phyloP scores from a whole-genome alignment of 108 stramenopile species.

The Conticribra weissflogii region DNA sequence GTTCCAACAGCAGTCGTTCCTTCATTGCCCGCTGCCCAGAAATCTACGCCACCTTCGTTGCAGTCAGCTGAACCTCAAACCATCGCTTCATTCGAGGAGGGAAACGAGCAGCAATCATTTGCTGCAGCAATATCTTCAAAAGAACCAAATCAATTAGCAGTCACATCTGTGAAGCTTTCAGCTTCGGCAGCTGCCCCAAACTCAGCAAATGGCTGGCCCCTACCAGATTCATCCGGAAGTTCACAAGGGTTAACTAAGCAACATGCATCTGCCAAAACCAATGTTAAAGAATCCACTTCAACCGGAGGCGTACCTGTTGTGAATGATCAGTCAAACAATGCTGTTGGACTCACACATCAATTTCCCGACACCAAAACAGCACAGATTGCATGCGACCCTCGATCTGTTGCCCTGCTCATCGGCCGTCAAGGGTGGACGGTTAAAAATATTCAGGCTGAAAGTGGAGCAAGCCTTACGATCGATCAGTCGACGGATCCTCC shows the following conservation, averaged over 20 bases:
- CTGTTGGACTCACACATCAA: constrained; percentile 7
- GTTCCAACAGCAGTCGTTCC: constrained; percentile 10
- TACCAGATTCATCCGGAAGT: not conserved
- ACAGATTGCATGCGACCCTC: constrained; percentile 72
- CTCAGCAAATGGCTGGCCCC: constrained; percentile 27
- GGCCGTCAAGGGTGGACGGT: constrained; percentile 87
- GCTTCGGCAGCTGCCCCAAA: constrained; percentile 12
- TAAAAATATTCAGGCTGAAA: constrained; percentile 87
- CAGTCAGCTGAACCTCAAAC: not conserved
- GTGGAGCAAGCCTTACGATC: constrained; percentile 82
- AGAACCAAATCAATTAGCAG: constrained; percentile 14
- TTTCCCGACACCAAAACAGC: constrained; percentile 18
- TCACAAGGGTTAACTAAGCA: not conserved
- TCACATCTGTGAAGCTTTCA: constrained; percentile 13
- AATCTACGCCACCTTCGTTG: constrained; percentile 18
- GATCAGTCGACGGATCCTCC: constrained; percentile 84
- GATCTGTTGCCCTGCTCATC: constrained; percentile 85
- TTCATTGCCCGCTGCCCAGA: constrained; percentile 7
- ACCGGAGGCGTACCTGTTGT: not conserved
- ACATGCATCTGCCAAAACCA: constrained; percentile 14
- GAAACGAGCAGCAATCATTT: constrained; percentile 34
- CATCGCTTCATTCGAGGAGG: not conserved
- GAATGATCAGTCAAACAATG: constrained; percentile 17
- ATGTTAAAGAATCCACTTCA: constrained; percentile 4
- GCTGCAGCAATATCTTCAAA: constrained; percentile 37